Evolutionary conservation across 306 rosid genomes (phyloP).

Genomic region (Datisca glomerata): DNA sequence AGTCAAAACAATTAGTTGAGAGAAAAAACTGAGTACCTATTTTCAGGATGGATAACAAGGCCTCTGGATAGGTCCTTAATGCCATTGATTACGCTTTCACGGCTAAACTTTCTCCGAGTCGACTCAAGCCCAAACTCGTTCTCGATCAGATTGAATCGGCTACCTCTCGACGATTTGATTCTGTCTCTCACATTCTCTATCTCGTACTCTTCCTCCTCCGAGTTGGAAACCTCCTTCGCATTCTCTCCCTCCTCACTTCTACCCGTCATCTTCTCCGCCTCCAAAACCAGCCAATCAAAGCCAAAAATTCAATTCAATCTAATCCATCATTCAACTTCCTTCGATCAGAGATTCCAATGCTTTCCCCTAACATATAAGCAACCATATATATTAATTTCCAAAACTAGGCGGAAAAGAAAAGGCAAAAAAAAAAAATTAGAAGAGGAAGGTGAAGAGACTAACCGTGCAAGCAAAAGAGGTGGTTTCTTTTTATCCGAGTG

Average conservation of each 20-base stretch:
- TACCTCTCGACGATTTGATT: slow-evolving; percentile 60
- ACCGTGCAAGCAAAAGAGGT: slow-evolving; percentile 5
- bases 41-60: slow-evolving; percentile 46
- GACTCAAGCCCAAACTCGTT: slow-evolving; percentile 35
- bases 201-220: slow-evolving; percentile 30
- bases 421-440: background rate
- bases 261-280: background rate
- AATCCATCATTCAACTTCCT: background rate
- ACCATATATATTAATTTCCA: too few relatives aligned
- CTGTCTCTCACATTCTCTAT: slow-evolving; percentile 45
- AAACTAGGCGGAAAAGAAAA: background rate
- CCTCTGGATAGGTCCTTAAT: slow-evolving; percentile 27
- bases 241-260: slow-evolving; percentile 5
- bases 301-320: too few relatives aligned
- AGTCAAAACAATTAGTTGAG: background rate
- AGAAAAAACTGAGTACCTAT: slow-evolving; percentile 27
- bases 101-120: slow-evolving; percentile 33
- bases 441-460: background rate
- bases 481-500: background rate
- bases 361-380: too few relatives aligned
- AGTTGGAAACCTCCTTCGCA: background rate
- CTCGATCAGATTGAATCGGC: slow-evolving; percentile 49
- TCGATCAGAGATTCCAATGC: too few relatives aligned
- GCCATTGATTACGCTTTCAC: slow-evolving; percentile 36
- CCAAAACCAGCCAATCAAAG: background rate